Evolutionary conservation across 805 yeast genomes (phyloP).

Genomic region (Millerozyma miso): DNA sequence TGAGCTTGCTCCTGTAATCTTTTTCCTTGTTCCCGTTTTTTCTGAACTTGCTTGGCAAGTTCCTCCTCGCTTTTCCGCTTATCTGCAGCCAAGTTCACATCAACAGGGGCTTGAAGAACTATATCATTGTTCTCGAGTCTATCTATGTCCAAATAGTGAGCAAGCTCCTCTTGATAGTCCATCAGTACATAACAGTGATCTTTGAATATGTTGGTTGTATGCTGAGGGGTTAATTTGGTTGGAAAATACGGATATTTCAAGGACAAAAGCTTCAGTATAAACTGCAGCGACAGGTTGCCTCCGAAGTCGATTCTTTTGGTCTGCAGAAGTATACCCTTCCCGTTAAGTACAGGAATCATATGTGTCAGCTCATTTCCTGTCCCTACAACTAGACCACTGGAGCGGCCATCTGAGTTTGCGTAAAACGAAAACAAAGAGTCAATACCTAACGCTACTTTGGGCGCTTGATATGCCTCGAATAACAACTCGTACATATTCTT

Average conservation of each 20-base stretch:
- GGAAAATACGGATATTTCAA: constrained; percentile 94
- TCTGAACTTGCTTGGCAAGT: constrained; percentile 67
- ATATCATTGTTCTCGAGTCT: constrained; percentile 65
- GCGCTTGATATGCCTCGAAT: constrained; percentile 78
- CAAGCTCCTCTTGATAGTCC: constrained; percentile 63
- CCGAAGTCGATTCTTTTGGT: constrained; percentile 90
- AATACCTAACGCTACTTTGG: constrained; percentile 74
- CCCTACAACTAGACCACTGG: constrained; percentile 70
- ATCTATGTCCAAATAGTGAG: constrained; percentile 53
- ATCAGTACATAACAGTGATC: constrained; percentile 75
- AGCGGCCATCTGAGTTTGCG: constrained; percentile 45
- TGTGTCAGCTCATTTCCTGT: constrained; percentile 81
- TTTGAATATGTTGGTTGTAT: constrained; percentile 63
- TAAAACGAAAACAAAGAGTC: constrained; percentile 78
- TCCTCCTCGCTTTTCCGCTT: constrained; percentile 83
- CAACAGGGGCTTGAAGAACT: constrained; percentile 74
- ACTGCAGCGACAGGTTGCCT: constrained; percentile 68
- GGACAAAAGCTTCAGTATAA: constrained; percentile 56
- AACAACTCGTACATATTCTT: constrained; percentile 72
- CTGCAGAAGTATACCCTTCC: constrained; percentile 59
- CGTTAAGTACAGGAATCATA: constrained; percentile 75
- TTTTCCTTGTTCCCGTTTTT: constrained; percentile 79
- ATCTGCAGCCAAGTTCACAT: constrained; percentile 56
- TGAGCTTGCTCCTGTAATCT: constrained; percentile 92
- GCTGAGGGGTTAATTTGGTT: constrained; percentile 56